Conservation (phyloP, 2,329 filamentous ascomycete genomes). For the Furcasterigmium sp. region DNA sequence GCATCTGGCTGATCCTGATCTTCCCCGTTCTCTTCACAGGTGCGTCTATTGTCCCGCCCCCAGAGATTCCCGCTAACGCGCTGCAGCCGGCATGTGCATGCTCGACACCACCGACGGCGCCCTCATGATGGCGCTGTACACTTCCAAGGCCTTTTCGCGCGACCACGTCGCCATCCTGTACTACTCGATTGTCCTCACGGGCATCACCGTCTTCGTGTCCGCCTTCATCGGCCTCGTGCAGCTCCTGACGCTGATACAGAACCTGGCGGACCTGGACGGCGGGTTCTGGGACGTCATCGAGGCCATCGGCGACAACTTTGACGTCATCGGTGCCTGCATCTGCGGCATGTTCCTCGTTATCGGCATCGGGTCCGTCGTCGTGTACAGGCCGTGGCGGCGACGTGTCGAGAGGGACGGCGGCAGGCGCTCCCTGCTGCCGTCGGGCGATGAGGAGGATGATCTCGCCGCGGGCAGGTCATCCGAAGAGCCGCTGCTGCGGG, state of each 20-base stretch:
- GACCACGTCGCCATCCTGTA: slow-evolving; percentile 89
- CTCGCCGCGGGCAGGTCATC: neutral
- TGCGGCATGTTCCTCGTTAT: slow-evolving; percentile 80
- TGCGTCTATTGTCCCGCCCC: slow-evolving; percentile 27
- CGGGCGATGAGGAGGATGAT: slow-evolving; percentile 6
- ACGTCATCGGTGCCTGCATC: slow-evolving; percentile 80
- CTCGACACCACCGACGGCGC: slow-evolving; percentile 90
- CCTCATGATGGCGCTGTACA: slow-evolving; percentile 92
- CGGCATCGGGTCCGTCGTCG: slow-evolving; percentile 64
- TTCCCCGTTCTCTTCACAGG: slow-evolving; percentile 87
- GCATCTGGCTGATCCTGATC: slow-evolving; percentile 89
- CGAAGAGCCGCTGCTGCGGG: neutral
- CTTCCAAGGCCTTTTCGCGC: slow-evolving; percentile 68
- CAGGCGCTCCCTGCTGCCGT: neutral
- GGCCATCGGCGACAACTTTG: slow-evolving; percentile 72
- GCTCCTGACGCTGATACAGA: slow-evolving; percentile 70
- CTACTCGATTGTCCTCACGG: slow-evolving; percentile 84
- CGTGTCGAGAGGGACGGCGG: slow-evolving; percentile 29
- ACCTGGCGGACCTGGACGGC: slow-evolving; percentile 68
- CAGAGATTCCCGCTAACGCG: neutral
- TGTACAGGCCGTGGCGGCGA: slow-evolving; percentile 75
- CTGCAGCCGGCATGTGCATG: slow-evolving; percentile 81
- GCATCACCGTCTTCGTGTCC: slow-evolving; percentile 77
- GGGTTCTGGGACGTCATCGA: slow-evolving; percentile 88
- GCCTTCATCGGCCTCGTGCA: slow-evolving; percentile 84